Evolutionary conservation across 192 early-diverging fungal species (phyloP), one percentile per base, ranked within the genome.

Genomic region (Coemansia erecta): DNA sequence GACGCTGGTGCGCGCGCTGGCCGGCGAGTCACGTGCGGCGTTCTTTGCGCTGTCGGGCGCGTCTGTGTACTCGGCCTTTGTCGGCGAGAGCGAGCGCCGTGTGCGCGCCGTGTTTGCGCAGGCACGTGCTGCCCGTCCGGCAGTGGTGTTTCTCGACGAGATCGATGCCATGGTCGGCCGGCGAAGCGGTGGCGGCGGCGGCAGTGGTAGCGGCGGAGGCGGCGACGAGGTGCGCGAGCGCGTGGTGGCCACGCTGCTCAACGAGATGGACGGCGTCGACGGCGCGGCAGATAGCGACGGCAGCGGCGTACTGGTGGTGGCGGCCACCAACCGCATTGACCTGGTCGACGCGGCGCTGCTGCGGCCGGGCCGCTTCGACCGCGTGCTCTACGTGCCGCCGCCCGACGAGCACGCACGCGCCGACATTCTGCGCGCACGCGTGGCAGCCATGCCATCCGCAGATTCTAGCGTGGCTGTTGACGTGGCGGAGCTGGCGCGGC

Each of bases 261-360:
- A 80, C 41, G 77, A 99, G 81, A 89, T 95, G 77, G 97, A 99
- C 74, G 95, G 97, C 58, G 84, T 95, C 37, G 97, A 94, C 37
- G 71, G 37, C 2, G 17, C 92, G 31, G 91, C 92, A n/a, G n/a
- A n/a, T n/a, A n/a, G n/a, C 85, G 93, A 95, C 26, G 26, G 4
- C 26, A 4, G 26, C 73, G 83, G 95, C 13, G 72, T 99, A 51
- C 91, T 96, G 69, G 94, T 98, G 70, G 94, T 99, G 87, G 97
- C 95, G 85, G 97, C 97, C 2, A 99, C 97, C 9, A 99, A 99
- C 79, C 83, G 97, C 48, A 92, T 95, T 2, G 96, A 99, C 65
- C 94, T 94, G 49, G 77, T 99, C 51, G 97, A 99, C 72, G 89
- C 92, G 22, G 97, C 97, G 18, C 73, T 99, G 63, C 63, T 98